Evolutionary conservation across 73 alveolate species (phyloP).

Genomic region (Paramecium tetraurelia): DNA sequence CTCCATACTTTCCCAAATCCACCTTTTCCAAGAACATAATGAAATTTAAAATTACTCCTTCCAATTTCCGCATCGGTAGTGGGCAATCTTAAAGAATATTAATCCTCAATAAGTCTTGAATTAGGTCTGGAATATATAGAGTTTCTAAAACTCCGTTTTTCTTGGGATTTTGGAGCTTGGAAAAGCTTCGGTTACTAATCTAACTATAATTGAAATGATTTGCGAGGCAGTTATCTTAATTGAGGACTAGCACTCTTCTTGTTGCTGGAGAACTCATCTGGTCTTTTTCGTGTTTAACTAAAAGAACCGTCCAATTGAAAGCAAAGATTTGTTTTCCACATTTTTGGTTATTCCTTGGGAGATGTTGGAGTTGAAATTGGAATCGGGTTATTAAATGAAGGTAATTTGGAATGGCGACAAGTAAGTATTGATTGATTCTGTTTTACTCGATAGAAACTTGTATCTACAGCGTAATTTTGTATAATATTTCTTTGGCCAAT

Average conservation of each 20-base stretch:
- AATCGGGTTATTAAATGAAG: neutral
- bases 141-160: neutral
- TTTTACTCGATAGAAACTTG: neutral
- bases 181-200: neutral
- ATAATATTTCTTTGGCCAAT: neutral
- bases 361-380: conserved; percentile 20
- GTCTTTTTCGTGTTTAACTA: neutral
- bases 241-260: conserved; percentile 2
- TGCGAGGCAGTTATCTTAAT: neutral
- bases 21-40: conserved; percentile 33
- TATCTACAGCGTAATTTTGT: neutral
- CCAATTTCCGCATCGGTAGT: neutral
- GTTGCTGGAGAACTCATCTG: neutral
- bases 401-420: neutral
- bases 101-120: neutral
- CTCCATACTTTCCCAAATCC: conserved; percentile 76
- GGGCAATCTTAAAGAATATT: neutral
- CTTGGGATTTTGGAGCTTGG: neutral
- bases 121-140: neutral
- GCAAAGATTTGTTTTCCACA: neutral
- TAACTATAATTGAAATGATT: neutral
- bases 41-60: conserved; percentile 35
- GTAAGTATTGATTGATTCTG: neutral
- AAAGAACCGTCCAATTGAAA: neutral
- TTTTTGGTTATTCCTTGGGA: neutral